Base-by-base conservation (phyloP, 1,284 basidiomycete species). In the Rhodotorula sp. region DNA sequence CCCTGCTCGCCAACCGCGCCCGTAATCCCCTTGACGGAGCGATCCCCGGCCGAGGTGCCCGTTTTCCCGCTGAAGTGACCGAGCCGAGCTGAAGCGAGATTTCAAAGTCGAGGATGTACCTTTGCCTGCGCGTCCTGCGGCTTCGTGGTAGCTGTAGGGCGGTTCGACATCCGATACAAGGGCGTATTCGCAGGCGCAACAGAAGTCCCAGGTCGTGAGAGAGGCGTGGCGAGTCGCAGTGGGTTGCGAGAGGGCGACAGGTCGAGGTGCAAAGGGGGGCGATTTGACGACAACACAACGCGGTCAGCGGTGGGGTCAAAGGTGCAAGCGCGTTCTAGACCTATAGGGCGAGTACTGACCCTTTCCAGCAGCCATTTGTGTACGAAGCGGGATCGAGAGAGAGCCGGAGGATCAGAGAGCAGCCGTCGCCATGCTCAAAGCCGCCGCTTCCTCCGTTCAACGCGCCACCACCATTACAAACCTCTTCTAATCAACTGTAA, bases 81-180 rank as follows among this genome's bases (percentile, higher is more conserved):
- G 39, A 23, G 52, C 23, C 52, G 52, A 54, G n/a, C 52, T 54
- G 46, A 43, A 43, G 39, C 39, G 39, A 43, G 39, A 43, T 43
- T 43, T 43, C 39, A 10, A 14, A 43, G 43, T 29, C 15, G n/a
- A 26, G 43, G 54, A 56, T 71, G 43, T 47, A 74, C 73, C 76
- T 77, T 77, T 56, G 76, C 76, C 76, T 77, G 74, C 34, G 26
- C 76, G 65, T 77, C 76, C 65, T 77, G 76, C 63, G 76, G 74
- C 70, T 76, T 77, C 29, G 74, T 69, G 58, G 60, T 71, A 62
- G 68, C 71, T 75, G 68, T 51, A 16, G 34, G 39, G 15, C 21
- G 29, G 20, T 2, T 48, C 20, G 21, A 18, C 26, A 57, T 31
- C 23, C 23, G 49, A 43, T 34, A 14, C 39, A 43, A 8, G 8